Conservation (phyloP, 805 yeast species). For the Torulaspora indica region DNA sequence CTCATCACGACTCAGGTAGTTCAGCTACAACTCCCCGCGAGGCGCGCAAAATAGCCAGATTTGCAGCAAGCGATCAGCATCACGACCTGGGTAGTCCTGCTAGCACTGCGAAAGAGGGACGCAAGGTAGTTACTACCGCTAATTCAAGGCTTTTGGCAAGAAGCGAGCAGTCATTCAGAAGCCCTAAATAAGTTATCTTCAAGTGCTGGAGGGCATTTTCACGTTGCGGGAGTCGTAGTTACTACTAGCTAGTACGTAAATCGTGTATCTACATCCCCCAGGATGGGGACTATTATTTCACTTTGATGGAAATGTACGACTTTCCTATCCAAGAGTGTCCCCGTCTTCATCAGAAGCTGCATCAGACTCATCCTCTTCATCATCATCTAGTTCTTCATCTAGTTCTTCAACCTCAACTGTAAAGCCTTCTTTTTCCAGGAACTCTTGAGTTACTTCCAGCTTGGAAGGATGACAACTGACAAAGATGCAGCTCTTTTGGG, state of each 20-base stretch:
- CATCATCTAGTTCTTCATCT: slow-evolving; percentile 42
- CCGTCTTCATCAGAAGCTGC: slow-evolving; percentile 6
- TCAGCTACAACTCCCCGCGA: not conserved
- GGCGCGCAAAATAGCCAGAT: too few species aligned
- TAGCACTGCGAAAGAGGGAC: slow-evolving; percentile 5
- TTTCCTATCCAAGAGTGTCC: too few species aligned
- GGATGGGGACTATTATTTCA: too few species aligned
- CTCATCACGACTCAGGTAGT: not conserved
- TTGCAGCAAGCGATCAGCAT: not conserved
- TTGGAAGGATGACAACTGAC: slow-evolving; percentile 70
- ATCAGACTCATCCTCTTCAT: slow-evolving; percentile 29
- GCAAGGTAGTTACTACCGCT: slow-evolving; percentile 33
- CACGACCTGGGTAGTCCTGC: not conserved
- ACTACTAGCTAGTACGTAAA: not conserved
- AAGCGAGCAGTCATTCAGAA: slow-evolving; percentile 33
- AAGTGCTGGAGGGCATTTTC: not conserved
- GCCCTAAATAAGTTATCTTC: not conserved
- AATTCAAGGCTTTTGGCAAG: slow-evolving; percentile 60
- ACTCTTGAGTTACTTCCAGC: slow-evolving; percentile 42
- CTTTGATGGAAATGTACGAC: too few species aligned
- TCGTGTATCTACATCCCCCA: not conserved
- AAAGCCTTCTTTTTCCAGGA: slow-evolving; percentile 55
- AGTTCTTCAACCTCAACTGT: slow-evolving; percentile 54
- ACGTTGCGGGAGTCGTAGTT: not conserved
- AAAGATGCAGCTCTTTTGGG: slow-evolving; percentile 55